phyloP scores from a whole-genome alignment of 164 flowering plant species.

The Annona squamosa region DNA sequence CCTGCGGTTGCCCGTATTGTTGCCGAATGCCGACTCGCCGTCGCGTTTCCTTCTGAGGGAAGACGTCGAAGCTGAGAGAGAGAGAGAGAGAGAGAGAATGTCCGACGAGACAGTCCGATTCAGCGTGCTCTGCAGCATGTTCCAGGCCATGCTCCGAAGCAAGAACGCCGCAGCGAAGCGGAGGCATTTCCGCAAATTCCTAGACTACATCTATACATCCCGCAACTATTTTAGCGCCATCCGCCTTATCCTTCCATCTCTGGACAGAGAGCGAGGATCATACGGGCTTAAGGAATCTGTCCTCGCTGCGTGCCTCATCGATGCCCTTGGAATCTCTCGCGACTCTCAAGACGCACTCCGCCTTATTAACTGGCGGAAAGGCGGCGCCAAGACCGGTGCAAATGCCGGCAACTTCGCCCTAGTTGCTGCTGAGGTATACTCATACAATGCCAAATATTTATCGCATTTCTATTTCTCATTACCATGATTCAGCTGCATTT shows the following conservation, averaged over 20 bases:
- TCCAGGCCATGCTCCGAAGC: slow-evolving; percentile 63
- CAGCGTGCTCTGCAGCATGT: slow-evolving; percentile 63
- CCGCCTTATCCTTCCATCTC: slow-evolving; percentile 65
- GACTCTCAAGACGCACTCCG: slow-evolving; percentile 75
- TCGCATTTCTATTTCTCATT: not conserved
- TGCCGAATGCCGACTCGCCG: not conserved
- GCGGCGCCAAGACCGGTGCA: slow-evolving; percentile 60
- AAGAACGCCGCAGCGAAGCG: slow-evolving; percentile 64
- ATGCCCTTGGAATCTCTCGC: slow-evolving; percentile 77
- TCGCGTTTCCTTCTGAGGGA: too few relatives aligned
- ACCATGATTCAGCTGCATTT: not conserved
- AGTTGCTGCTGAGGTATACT: slow-evolving; percentile 65
- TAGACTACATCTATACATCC: slow-evolving; percentile 62
- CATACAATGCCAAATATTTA: not conserved
- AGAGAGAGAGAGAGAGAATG: slow-evolving; percentile 3
- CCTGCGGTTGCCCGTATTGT: not conserved
- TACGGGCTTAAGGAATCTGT: slow-evolving; percentile 87
- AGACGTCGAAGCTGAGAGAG: not conserved
- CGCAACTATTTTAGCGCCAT: slow-evolving; percentile 59
- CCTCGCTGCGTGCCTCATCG: slow-evolving; percentile 69
- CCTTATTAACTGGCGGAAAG: slow-evolving; percentile 88
- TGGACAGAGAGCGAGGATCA: slow-evolving; percentile 79
- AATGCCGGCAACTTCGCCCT: slow-evolving; percentile 76
- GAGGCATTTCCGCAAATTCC: slow-evolving; percentile 72
- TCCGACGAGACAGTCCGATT: slow-evolving; percentile 31